These are phyloP conservation scores for Mortierella sp. DNA, from an alignment of 371 early-diverging fungal genomes.

Conservation along the genomic window DNA sequence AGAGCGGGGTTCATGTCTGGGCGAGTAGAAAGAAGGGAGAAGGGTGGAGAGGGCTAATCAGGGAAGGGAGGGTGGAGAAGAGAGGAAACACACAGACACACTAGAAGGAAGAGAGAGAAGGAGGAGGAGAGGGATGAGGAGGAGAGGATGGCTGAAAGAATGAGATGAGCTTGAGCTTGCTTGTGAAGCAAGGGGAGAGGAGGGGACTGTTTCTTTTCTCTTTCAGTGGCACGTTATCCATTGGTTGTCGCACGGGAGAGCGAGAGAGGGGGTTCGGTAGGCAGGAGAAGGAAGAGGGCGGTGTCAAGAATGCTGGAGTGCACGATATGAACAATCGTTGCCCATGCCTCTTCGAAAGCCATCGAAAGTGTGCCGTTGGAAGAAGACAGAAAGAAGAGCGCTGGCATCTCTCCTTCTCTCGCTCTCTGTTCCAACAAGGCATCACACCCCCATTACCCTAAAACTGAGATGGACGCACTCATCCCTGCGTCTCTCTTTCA, in stretches of 20 bases:
- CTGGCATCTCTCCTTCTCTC: not conserved
- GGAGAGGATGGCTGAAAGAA: not conserved
- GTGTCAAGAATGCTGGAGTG: too few relatives aligned
- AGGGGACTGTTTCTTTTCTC: not conserved
- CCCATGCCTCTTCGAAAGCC: too few relatives aligned
- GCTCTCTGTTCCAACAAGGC: too few relatives aligned
- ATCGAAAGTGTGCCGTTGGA: too few relatives aligned
- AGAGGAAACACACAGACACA: not conserved
- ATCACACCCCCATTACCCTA: not conserved
- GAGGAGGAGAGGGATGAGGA: not conserved
- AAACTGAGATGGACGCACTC: not conserved
- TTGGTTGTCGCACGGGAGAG: not conserved
- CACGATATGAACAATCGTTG: too few relatives aligned
- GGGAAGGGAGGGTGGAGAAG: not conserved
- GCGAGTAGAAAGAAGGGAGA: too few relatives aligned
- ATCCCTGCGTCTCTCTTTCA: not conserved
- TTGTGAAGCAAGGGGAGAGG: not conserved
- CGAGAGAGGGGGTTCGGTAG: not conserved
- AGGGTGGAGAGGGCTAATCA: not conserved
- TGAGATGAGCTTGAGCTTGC: not conserved
- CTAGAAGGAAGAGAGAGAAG: not conserved
- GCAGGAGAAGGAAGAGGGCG: too few relatives aligned
- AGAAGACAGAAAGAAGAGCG: not conserved
- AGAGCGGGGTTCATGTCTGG: conserved; percentile 11
- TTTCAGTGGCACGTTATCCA: not conserved